These are phyloP conservation scores for Acanthamoeba castellanii DNA, from an alignment of 208 protist genomes.

Conservation along the genomic window DNA sequence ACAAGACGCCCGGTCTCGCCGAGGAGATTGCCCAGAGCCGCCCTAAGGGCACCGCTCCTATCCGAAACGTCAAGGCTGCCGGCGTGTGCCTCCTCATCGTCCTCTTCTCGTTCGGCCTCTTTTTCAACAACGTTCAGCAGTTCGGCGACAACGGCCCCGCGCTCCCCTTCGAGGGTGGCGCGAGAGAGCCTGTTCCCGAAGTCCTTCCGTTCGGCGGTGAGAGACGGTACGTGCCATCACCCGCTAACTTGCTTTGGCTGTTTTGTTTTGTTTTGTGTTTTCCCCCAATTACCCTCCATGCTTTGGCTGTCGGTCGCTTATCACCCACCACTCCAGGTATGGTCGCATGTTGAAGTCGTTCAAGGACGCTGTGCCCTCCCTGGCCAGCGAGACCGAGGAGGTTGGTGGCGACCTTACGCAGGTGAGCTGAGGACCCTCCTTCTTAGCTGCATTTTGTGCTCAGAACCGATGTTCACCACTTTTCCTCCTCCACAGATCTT, in stretches of 20 bases:
- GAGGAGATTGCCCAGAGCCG: slow-evolving; percentile 44
- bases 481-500: neutral
- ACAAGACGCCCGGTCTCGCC: slow-evolving; percentile 71
- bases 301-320: neutral
- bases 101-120: slow-evolving; percentile 79
- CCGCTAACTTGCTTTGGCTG: neutral
- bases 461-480: neutral
- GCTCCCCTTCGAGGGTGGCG: slow-evolving; percentile 33
- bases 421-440: neutral
- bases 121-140: slow-evolving; percentile 77
- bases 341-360: slow-evolving; percentile 60
- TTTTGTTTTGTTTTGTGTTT: neutral
- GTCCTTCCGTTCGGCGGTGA: slow-evolving; percentile 26
- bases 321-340: neutral
- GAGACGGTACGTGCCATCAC: neutral
- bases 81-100: slow-evolving; percentile 82
- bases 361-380: slow-evolving; percentile 25
- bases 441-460: neutral
- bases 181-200: slow-evolving; percentile 22
- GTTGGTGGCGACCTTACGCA: slow-evolving; percentile 55
- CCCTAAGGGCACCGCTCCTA: slow-evolving; percentile 23
- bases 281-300: neutral
- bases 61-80: slow-evolving; percentile 80
- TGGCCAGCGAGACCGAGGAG: slow-evolving; percentile 40
- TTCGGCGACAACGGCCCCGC: slow-evolving; percentile 42